Conservation (phyloP, 148 eudicot species). For the Chenopodium quinoa region DNA sequence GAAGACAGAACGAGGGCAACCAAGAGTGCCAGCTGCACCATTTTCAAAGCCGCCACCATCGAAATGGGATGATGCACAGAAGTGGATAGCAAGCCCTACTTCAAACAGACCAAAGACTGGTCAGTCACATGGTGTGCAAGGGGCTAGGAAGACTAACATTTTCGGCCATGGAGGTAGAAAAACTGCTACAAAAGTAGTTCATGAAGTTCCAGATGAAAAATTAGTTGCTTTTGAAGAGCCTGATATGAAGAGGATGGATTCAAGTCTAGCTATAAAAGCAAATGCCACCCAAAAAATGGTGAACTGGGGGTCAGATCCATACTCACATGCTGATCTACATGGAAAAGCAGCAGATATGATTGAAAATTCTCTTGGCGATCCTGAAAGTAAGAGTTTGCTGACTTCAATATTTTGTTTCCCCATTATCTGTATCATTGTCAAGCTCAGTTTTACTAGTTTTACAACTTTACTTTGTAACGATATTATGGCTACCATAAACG, state of each 20-base stretch:
- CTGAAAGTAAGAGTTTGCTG: constrained; percentile 39
- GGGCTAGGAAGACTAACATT: constrained; percentile 36
- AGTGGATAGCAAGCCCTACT: constrained; percentile 75
- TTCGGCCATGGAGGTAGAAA: constrained; percentile 47
- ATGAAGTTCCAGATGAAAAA: constrained; percentile 58
- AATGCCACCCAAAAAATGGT: constrained; percentile 33
- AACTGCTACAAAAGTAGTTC: constrained; percentile 44
- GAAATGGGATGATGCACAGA: constrained; percentile 86
- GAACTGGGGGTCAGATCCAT: constrained; percentile 47
- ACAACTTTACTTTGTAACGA: background rate
- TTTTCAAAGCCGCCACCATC: constrained; percentile 74
- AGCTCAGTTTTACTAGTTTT: background rate
- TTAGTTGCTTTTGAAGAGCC: constrained; percentile 60
- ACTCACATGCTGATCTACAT: constrained; percentile 33
- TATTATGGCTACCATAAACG: background rate
- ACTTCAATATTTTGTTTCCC: background rate
- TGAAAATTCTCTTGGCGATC: constrained; percentile 43
- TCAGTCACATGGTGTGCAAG: constrained; percentile 36
- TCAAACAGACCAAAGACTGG: constrained; percentile 46
- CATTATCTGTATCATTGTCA: background rate
- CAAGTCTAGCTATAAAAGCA: constrained; percentile 39
- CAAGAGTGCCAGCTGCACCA: constrained; percentile 49
- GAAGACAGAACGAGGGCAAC: constrained; percentile 48
- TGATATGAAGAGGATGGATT: constrained; percentile 55
- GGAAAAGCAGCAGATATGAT: constrained; percentile 35